phyloP scores from a whole-genome alignment of 306 rosid genomes.

The Leucaena leucocephala region DNA sequence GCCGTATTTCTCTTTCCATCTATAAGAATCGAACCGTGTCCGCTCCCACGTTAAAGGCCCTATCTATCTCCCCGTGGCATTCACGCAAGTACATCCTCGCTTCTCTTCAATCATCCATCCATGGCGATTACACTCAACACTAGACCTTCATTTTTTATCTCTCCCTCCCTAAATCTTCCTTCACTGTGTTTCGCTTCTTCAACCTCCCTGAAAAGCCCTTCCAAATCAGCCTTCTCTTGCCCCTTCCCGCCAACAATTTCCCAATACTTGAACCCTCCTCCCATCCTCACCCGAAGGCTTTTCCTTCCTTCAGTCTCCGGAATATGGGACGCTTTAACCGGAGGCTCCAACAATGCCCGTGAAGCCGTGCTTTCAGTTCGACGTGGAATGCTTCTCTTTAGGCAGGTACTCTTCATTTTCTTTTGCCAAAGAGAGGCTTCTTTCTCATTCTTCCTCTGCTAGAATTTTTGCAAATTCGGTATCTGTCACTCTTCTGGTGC shows the following conservation, averaged over 20 bases:
- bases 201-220: constrained; percentile 39
- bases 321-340: constrained; percentile 83
- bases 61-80: not conserved
- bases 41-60: not conserved
- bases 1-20: not conserved
- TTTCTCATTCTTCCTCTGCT: not conserved
- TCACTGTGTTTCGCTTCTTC: constrained; percentile 24
- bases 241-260: constrained; percentile 32
- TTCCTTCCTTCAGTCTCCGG: constrained; percentile 78
- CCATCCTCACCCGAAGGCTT: constrained; percentile 56
- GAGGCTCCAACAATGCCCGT: constrained; percentile 62
- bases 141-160: constrained; percentile 43
- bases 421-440: not conserved
- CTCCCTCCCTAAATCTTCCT: constrained; percentile 31
- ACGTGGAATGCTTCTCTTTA: constrained; percentile 84
- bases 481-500: not conserved
- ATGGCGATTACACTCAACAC: constrained; percentile 50
- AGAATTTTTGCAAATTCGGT: not conserved
- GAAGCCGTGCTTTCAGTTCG: constrained; percentile 71
- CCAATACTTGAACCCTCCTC: constrained; percentile 25
- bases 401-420: constrained; percentile 46
- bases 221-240: constrained; percentile 30
- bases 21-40: not conserved
- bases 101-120: not conserved
- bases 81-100: not conserved